Percentiles rank a stretch among this genome's conserved stretches.
phyloP scores from a whole-genome alignment of 2,329 filamentous ascomycete genomes.

The Cladosporium sp. region DNA sequence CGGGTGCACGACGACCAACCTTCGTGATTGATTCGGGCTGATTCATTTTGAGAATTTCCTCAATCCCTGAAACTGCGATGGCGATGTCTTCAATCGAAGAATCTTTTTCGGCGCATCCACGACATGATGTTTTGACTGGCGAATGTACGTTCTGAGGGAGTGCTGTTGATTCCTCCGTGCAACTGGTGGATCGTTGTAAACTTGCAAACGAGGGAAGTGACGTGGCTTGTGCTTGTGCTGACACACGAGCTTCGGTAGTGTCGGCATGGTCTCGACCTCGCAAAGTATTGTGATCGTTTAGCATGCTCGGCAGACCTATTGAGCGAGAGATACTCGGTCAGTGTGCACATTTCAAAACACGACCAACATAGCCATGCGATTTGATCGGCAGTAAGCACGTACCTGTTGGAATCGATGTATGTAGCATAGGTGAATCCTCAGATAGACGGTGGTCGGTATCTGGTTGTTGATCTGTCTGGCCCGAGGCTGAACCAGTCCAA shows the following conservation, averaged over 20 bases:
- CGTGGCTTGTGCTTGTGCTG: conserved; percentile 13
- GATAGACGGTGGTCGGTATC: no score
- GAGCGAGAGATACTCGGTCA: not conserved
- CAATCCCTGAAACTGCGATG: conserved; percentile 21
- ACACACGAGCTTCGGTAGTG: not conserved
- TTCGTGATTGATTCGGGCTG: conserved; percentile 14
- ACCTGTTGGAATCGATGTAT: no score
- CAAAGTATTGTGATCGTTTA: no score
- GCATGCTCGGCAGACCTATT: not conserved
- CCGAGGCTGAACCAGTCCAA: no score
- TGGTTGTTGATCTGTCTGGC: no score
- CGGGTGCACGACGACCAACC: not conserved
- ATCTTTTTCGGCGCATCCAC: conserved; percentile 20
- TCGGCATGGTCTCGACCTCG: no score
- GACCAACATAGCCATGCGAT: no score
- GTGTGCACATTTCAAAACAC: no score
- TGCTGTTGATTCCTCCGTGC: conserved; percentile 10
- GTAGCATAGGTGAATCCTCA: no score
- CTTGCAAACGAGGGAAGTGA: conserved; percentile 26
- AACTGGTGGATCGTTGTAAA: conserved; percentile 19
- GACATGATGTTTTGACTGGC: conserved; percentile 21
- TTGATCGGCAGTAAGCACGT: no score
- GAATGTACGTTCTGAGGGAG: not conserved
- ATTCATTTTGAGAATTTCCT: conserved; percentile 19
- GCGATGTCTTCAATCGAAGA: conserved; percentile 23